These are phyloP conservation scores for Dissophora globulifera DNA, from an alignment of 192 early-diverging fungal species.

Conservation along the genomic window DNA sequence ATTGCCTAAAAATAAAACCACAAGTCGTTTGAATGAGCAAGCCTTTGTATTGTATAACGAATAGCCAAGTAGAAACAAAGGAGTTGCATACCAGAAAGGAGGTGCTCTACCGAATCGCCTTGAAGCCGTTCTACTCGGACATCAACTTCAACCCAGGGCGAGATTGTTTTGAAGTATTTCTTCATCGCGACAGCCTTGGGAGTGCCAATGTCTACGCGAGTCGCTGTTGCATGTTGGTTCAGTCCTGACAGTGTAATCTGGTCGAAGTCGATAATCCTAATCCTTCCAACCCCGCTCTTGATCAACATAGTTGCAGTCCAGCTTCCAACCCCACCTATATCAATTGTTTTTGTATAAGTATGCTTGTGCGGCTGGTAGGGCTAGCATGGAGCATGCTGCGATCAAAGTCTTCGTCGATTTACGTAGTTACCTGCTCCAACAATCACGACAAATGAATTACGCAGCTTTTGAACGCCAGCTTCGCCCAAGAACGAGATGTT, in stretches of 20 bases:
- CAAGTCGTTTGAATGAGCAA: too few relatives aligned
- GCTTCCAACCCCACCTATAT: constrained; percentile 83
- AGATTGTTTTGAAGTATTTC: constrained; percentile 79
- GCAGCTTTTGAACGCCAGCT: constrained; percentile 77
- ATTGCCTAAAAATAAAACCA: constrained; percentile 49
- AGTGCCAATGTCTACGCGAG: constrained; percentile 82
- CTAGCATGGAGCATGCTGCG: too few relatives aligned
- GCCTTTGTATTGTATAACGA: too few relatives aligned
- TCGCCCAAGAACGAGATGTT: constrained; percentile 93
- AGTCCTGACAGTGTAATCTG: constrained; percentile 90
- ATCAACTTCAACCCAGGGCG: constrained; percentile 84
- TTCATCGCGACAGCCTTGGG: constrained; percentile 85
- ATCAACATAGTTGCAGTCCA: constrained; percentile 92
- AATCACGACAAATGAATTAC: constrained; percentile 88
- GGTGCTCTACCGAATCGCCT: constrained; percentile 68
- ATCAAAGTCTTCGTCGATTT: too few relatives aligned
- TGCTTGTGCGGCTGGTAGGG: too few relatives aligned
- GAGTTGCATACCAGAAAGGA: constrained; percentile 74
- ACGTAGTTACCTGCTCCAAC: constrained; percentile 93
- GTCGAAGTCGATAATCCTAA: constrained; percentile 97
- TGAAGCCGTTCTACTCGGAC: constrained; percentile 79
- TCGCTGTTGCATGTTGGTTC: constrained; percentile 94
- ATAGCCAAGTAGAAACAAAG: too few relatives aligned
- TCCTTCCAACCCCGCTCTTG: constrained; percentile 84
- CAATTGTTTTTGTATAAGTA: too few relatives aligned